Base-by-base conservation (phyloP, 1,284 basidiomycete species). In the Grifola frondosa region DNA sequence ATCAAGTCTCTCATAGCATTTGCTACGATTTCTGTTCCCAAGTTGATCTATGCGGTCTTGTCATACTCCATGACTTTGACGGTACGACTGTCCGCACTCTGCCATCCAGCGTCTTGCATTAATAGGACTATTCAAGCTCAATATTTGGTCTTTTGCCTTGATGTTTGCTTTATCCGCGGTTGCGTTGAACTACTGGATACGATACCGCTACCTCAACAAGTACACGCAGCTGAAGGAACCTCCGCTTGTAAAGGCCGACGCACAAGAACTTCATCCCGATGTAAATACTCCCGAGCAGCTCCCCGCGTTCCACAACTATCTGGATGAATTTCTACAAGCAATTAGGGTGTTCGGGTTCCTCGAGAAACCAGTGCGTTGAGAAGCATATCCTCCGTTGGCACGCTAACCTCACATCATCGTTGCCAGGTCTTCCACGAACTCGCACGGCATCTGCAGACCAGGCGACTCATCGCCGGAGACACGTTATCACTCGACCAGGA, bases 281-380 rank as follows among this genome's bases (percentile, higher is more conserved):
- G 84, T 92, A n/a, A 91, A 91, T 48, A 79, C 81, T 13, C 63
- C 73, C 56, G 86, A 88, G 46, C 70, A 79, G n/a, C 76, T 84
- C 0, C 78, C 86, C 6, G 79, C 83, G 4, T 93, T 97, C 59
- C 91, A 95, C 61, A 94, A 95, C 58, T 97, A 97, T 60, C 75
- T 97, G 23, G 94, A 97, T 62, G 95, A 97, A 58, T 97, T 97
- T 60, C 66, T 97, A 33, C 87, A 94, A 53, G 94, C 94, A 5
- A 90, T 97, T 45, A 80, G 93, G 41, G 90, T 97, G 9, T 97
- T 97, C 59, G 95, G 94, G 17, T 97, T 96, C 63, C 74, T 97
- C 22, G 93, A 97, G 68, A 95, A 94, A 66, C 93, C 93, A 0
- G 92, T 93, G 50, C 47, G 81, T 67, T 10, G 15, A 13, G 22